A percentile compares a stretch with the other conserved stretches of the same genome.
These are phyloP conservation scores for Hypsizygus ulmarius DNA, from an alignment of 1,284 basidiomycete genomes.

Conservation along the genomic window DNA sequence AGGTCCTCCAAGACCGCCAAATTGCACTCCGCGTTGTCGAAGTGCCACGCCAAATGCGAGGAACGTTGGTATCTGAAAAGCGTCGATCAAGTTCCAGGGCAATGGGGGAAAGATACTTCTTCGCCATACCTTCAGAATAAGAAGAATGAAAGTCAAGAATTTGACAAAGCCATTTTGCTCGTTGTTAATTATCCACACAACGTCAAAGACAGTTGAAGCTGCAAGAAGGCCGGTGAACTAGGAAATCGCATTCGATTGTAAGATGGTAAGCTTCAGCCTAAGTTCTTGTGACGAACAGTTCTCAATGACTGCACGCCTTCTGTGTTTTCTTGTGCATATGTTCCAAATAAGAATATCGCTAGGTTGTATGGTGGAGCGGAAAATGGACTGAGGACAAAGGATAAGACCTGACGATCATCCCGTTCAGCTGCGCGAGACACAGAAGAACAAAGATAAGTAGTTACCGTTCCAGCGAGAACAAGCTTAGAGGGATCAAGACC, in stretches of 20 bases:
- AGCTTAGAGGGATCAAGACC: conserved; percentile 69
- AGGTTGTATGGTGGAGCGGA: conserved; percentile 64
- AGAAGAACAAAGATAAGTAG: conserved; percentile 17
- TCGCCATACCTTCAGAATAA: conserved; percentile 61
- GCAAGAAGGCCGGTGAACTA: conserved; percentile 68
- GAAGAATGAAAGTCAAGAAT: conserved; percentile 55
- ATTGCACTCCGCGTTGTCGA: conserved; percentile 61
- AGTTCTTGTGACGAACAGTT: conserved; percentile 38
- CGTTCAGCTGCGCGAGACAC: not conserved
- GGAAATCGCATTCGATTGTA: conserved; percentile 3
- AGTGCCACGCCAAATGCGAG: conserved; percentile 53
- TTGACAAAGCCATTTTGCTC: conserved; percentile 54
- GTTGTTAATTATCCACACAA: conserved; percentile 66
- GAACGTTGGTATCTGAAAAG: conserved; percentile 55
- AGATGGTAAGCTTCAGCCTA: not conserved
- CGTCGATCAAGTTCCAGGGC: not conserved
- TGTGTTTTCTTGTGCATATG: conserved; percentile 63
- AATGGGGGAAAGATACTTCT: not conserved
- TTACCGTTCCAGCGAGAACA: conserved; percentile 60
- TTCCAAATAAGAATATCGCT: conserved; percentile 73
- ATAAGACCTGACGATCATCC: conserved; percentile 39
- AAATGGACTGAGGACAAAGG: conserved; percentile 61
- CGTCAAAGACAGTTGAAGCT: conserved; percentile 60
- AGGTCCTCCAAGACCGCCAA: conserved; percentile 53
- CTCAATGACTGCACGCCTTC: conserved; percentile 65